phyloP scores from a whole-genome alignment of 768 basidiomycete species.

The Amanita jacksonii region DNA sequence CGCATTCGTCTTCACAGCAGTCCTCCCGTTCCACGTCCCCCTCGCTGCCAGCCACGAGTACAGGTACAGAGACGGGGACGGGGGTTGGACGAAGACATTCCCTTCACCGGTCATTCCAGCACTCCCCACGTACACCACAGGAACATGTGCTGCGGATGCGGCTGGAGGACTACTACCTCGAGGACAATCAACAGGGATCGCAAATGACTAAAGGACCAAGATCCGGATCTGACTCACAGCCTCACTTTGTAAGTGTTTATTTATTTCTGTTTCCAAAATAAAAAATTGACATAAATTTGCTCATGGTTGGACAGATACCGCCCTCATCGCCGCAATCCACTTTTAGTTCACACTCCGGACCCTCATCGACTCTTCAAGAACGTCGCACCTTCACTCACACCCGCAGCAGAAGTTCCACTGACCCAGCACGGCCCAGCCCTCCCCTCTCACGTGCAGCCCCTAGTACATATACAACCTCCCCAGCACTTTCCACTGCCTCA shows the following conservation, averaged over 20 bases:
- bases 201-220: slow-evolving; percentile 2
- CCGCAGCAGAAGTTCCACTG: slow-evolving; percentile 8
- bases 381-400: not conserved
- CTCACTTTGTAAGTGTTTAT: slow-evolving; percentile 3
- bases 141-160: slow-evolving; percentile 5
- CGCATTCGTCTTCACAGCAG: slow-evolving; percentile 4
- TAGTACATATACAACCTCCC: not conserved
- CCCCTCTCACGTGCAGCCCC: not conserved
- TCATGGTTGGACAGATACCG: not conserved
- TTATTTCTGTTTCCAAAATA: slow-evolving; percentile 1
- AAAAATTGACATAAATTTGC: not conserved
- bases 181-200: not conserved
- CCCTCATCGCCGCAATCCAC: not conserved
- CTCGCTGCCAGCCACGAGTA: not conserved
- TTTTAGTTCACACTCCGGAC: not conserved
- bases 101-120: slow-evolving; percentile 2
- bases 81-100: slow-evolving; percentile 4
- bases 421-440: not conserved
- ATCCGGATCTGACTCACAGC: slow-evolving; percentile 7
- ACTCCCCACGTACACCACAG: not conserved
- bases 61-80: too few species aligned
- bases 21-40: slow-evolving; percentile 2
- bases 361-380: slow-evolving; percentile 2
- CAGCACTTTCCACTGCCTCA: not conserved
- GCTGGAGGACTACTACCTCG: not conserved